A percentile compares a stretch with the other conserved stretches of the same genome.
Evolutionary conservation across 164 flowering plant genomes (phyloP).

Genomic region (Stephania cephalantha): DNA sequence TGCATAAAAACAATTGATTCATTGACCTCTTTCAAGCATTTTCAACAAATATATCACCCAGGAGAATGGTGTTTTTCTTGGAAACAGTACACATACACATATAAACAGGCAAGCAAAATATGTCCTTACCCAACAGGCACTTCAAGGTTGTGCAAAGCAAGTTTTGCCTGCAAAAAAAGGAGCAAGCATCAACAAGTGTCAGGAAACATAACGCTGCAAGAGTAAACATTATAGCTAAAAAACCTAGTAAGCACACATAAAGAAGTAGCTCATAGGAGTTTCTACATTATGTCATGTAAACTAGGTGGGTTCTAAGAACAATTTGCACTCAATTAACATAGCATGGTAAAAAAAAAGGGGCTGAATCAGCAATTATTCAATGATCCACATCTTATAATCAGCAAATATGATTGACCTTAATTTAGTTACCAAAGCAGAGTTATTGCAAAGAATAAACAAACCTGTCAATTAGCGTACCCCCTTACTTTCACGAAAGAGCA

Average conservation of each 20-base stretch:
- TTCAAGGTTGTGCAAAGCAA: constrained; percentile 42
- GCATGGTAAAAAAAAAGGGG: background rate
- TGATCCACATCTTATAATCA: background rate
- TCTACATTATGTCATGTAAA: background rate
- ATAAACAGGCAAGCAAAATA: background rate
- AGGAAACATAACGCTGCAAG: background rate
- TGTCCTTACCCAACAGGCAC: constrained; percentile 45
- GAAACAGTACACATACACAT: background rate
- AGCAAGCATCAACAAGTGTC: background rate
- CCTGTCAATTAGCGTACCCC: too few species aligned
- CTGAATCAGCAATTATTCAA: background rate
- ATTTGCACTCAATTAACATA: background rate
- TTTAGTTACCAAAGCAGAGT: background rate
- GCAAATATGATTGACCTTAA: background rate
- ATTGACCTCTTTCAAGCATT: background rate
- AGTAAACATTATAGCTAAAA: background rate
- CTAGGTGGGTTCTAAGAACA: background rate
- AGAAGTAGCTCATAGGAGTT: background rate
- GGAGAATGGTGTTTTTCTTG: too few species aligned
- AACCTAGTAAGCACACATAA: background rate
- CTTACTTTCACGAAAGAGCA: background rate
- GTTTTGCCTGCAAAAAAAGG: constrained; percentile 30
- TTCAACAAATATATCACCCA: too few species aligned
- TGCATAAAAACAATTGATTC: background rate
- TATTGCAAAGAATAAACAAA: background rate